These are phyloP conservation scores for Blastobotrys arbuscula DNA, from an alignment of 1,139 yeast genomes.

Conservation along the genomic window DNA sequence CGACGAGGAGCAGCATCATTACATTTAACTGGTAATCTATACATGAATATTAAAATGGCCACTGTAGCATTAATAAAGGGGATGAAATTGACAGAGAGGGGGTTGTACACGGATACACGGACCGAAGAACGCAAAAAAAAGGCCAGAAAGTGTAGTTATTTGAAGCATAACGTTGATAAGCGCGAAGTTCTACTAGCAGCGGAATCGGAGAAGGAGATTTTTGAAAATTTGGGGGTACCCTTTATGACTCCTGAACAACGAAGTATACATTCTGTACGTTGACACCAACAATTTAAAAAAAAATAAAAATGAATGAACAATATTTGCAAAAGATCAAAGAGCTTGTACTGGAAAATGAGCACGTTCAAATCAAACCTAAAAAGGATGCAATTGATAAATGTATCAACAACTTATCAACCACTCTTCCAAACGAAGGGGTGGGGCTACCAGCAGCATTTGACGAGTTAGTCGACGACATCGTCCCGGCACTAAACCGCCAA, in stretches of 20 bases:
- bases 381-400: slow-evolving; percentile 1
- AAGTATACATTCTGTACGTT: slow-evolving; percentile 17
- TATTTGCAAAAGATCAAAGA: not conserved
- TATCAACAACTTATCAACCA: not conserved
- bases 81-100: slow-evolving; percentile 44
- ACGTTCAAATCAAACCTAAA: not conserved
- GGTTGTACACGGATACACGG: slow-evolving; percentile 36
- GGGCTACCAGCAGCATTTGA: slow-evolving; percentile 19
- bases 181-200: slow-evolving; percentile 41
- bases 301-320: not conserved
- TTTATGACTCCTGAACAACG: slow-evolving; percentile 46
- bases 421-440: slow-evolving; percentile 15
- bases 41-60: slow-evolving; percentile 39
- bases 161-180: slow-evolving; percentile 10
- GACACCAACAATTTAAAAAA: not conserved
- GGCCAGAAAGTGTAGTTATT: not conserved
- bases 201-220: slow-evolving; percentile 44
- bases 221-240: slow-evolving; percentile 42
- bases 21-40: slow-evolving; percentile 55
- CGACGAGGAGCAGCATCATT: slow-evolving; percentile 49
- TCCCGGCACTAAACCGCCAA: slow-evolving; percentile 25
- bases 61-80: slow-evolving; percentile 18
- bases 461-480: slow-evolving; percentile 15
- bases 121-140: not conserved
- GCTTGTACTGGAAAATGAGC: not conserved